Conservation (phyloP, 108 stramenopile species). For the Phaeodactylum tricornutum region DNA sequence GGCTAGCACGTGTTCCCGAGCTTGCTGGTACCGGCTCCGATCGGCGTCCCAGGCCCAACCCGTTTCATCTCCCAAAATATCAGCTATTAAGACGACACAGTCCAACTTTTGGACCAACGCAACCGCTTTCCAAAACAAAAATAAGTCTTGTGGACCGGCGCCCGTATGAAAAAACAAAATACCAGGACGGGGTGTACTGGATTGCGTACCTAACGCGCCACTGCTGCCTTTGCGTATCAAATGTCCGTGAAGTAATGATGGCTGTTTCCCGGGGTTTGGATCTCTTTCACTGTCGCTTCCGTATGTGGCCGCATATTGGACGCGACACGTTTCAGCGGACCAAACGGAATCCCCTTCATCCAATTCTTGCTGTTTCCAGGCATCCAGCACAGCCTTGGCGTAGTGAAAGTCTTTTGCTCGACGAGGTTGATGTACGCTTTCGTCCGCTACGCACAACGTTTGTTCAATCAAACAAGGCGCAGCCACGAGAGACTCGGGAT, state of each 20-base stretch:
- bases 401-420: constrained; percentile 28
- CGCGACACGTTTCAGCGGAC: constrained; percentile 5
- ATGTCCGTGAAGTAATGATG: constrained; percentile 39
- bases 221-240: constrained; percentile 16
- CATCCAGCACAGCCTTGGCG: constrained; percentile 25
- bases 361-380: constrained; percentile 29
- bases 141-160: constrained; percentile 68
- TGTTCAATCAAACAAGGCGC: constrained; percentile 6
- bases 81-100: constrained; percentile 51
- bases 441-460: constrained; percentile 3
- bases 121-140: constrained; percentile 54
- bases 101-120: constrained; percentile 26
- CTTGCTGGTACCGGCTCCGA: constrained; percentile 32
- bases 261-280: too few relatives aligned
- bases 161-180: constrained; percentile 67
- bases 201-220: neutral
- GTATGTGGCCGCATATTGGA: constrained; percentile 6
- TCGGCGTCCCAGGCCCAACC: constrained; percentile 62
- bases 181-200: constrained; percentile 16
- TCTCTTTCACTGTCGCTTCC: too few relatives aligned
- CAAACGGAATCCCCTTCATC: neutral
- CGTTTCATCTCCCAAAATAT: constrained; percentile 37
- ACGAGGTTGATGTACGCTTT: constrained; percentile 2
- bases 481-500: constrained; percentile 7
- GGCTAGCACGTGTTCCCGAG: constrained; percentile 21